Conservation (phyloP, 2,329 filamentous ascomycete genomes). For the Teratosphaeria zuluensis region DNA sequence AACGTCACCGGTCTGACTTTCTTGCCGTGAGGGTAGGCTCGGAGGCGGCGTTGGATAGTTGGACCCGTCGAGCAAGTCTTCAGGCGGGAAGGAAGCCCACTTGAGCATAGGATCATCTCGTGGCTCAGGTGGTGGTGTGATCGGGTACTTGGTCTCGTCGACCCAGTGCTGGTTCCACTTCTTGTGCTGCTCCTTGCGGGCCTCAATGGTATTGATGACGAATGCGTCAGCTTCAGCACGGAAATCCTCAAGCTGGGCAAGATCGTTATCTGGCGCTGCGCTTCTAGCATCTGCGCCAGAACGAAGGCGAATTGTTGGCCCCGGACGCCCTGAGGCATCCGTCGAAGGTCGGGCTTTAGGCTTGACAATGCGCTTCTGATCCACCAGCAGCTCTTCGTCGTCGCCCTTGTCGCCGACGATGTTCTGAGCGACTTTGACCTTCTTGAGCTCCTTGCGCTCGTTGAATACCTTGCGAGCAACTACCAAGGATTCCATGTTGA, state of each 20-base stretch:
- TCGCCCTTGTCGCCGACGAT: conserved; percentile 76
- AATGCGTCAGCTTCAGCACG: conserved; percentile 72
- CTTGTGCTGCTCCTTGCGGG: conserved; percentile 77
- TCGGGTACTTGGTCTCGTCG: conserved; percentile 75
- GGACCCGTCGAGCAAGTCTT: conserved; percentile 10
- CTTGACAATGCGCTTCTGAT: conserved; percentile 55
- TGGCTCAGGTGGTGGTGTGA: conserved; percentile 64
- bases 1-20: conserved; percentile 26
- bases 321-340: conserved; percentile 53
- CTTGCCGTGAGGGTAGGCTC: conserved; percentile 31
- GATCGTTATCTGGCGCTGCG: conserved; percentile 63
- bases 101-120: conserved; percentile 11
- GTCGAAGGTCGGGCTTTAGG: conserved; percentile 49
- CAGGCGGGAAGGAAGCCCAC: conserved; percentile 20
- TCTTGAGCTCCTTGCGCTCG: conserved; percentile 71
- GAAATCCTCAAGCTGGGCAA: conserved; percentile 61
- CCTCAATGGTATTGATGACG: conserved; percentile 72
- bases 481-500: conserved; percentile 66
- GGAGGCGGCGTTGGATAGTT: conserved; percentile 38
- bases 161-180: conserved; percentile 87
- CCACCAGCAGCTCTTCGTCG: conserved; percentile 81
- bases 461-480: conserved; percentile 73
- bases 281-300: conserved; percentile 52
- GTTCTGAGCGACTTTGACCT: conserved; percentile 75
- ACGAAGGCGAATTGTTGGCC: conserved; percentile 32